Base-by-base conservation (phyloP, 495 filamentous ascomycete species). In the Lepraria neglecta region DNA sequence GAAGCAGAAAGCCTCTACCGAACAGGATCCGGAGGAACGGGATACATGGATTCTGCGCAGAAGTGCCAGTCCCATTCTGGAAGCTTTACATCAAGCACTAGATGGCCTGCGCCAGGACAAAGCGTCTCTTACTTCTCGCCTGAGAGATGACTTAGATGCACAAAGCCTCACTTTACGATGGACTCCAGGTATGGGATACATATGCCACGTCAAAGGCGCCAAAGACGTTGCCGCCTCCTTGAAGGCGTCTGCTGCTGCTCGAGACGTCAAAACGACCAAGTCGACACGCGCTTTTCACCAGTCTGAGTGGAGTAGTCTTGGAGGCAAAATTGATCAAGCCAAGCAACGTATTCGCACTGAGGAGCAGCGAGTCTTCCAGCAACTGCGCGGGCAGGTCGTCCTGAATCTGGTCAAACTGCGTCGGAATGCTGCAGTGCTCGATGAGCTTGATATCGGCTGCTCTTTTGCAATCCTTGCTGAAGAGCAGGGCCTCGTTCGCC, bases 11-110 rank as follows among this genome's bases (percentile, higher is more conserved):
- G 50, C 67, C 47, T 64, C 59, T n/a, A 35, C 59, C 55, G 62
- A 65, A 60, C 67, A 63, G 4, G 71, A 76, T 24, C 59, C 70
- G 4, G 75, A 79, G 11, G 65, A 74, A 56, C 64, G 81, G 60
- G 78, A 94, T 59, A 78, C 84, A 5, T 98, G 92, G 88, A 87
- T 95, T 65, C 95, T 97, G 89, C 85, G 89, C 65, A 80, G 70
- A 66, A 73, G 64, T 63, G 92, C 94, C 19, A 95, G 87, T 63
- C 62, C 70, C 3, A 77, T 69, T 3, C 76, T 97, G n/a, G 64
- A 77, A 53, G 68, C 71, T 1, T 81, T 96, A 0, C 94, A 97
- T 70, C 67, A 69, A 10, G 72, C 82, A 46, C 75, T 98, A 12
- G 78, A 81, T 15, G 50, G 66, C 3, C 73, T 95, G 12, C 68